Evolutionary conservation across 192 early-diverging fungal species (phyloP), one percentile per base, ranked within the genome.

Genomic region (Coemansia sp.): DNA sequence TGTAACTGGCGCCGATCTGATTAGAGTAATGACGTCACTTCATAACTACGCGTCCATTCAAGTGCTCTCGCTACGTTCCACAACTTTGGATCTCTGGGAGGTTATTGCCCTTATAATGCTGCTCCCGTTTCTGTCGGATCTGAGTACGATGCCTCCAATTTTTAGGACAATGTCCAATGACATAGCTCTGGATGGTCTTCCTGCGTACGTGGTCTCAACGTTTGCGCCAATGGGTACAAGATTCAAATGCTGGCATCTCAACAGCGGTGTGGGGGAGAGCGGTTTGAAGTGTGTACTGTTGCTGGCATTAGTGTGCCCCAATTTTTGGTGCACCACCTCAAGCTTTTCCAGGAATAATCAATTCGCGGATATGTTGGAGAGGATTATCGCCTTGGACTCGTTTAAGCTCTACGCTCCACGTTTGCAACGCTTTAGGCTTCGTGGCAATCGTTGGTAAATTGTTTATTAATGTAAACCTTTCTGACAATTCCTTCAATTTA

Each of bases 221-320:
- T 29, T 29, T 17, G 23, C 25, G 3, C 25, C 27, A 25, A 11
- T 27, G 23, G 14, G 51, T 12, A 31, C 23, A 31, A 15, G 27
- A 31, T 27, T 55, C 27, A 21, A 27, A 14, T 36, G 9, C 34
- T 36, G 34, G 34, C 34, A 36, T 36, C 73, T 42, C 89, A 9
- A 36, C 34, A 36, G 7, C 6, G 34, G 34, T 36, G 34, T 36
- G 0, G 34, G 34, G 6, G 34, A 36, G 34, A 6, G 1, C 34
- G 7, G 34, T 36, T 36, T 36, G 34, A 36, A 36, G 34, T 36
- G 34, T 2, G 34, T 36, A 36, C 34, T 36, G 34, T 36, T 36
- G 34, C 34, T 36, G 6, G 34, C 34, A 36, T 36, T 36, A 36
- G 34, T 2, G 8, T 36, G 34, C 9, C 34, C 34, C 34, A 36